Conservation (phyloP, 495 filamentous ascomycete species). For the Hypoxylon lienhwacheense region DNA sequence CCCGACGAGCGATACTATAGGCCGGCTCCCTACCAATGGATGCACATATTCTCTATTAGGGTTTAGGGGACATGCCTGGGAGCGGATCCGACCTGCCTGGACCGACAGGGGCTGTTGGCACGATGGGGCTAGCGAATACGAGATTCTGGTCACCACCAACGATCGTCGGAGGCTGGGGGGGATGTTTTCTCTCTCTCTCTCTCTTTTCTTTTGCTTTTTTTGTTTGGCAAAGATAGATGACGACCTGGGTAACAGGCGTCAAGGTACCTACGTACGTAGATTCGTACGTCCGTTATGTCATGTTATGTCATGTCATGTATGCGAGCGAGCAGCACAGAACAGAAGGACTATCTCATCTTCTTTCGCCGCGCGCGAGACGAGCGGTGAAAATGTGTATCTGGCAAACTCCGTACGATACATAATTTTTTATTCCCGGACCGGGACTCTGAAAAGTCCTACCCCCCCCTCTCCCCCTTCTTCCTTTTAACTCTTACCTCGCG, state of each 20-base stretch:
- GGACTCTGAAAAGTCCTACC: too few relatives aligned
- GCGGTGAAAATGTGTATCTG: constrained; percentile 8
- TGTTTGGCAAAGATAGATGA: too few relatives aligned
- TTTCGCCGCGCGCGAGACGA: constrained; percentile 6
- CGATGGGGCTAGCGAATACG: constrained; percentile 39
- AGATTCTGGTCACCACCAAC: constrained; percentile 37
- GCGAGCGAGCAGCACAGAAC: neutral
- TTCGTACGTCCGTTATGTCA: neutral
- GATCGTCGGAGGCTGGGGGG: constrained; percentile 31
- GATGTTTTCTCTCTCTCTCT: too few relatives aligned
- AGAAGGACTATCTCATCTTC: too few relatives aligned
- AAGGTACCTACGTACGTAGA: neutral
- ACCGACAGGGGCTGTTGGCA: constrained; percentile 35
- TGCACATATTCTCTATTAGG: constrained; percentile 14
- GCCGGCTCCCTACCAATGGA: constrained; percentile 21
- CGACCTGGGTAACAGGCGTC: constrained; percentile 21
- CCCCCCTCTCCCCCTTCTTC: too few relatives aligned
- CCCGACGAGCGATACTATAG: constrained; percentile 15
- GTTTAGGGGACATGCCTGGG: constrained; percentile 18
- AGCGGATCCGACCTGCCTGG: constrained; percentile 31
- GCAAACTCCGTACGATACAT: too few relatives aligned
- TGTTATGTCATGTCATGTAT: neutral
- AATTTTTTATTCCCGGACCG: too few relatives aligned
- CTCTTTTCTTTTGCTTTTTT: too few relatives aligned
- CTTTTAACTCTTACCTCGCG: constrained; percentile 2